Evolutionary conservation across 768 basidiomycete species (phyloP), one percentile per base, ranked within the genome.

Genomic region (Leccinum pellstonianum): DNA sequence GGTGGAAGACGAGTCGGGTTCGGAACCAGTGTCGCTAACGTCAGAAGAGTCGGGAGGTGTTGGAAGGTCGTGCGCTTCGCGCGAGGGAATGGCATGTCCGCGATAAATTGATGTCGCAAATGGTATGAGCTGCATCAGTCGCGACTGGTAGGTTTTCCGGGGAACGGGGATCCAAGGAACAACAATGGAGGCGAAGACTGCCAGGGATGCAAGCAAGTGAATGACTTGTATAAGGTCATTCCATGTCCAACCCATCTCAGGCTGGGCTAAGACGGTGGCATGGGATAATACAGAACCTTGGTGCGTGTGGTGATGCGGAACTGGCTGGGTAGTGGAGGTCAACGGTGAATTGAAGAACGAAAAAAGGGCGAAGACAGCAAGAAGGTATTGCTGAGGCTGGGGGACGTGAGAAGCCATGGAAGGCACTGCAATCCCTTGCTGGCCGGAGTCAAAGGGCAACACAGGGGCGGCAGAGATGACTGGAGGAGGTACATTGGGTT

Each of bases 291-390:
- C 85, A 8, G 78, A 73, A 6, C 89, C 90, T 12, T 82, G 77
- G 60, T 88, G 86, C 0, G 79, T 75, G 54, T 87, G 83, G n/a
- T 62, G 64, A 31, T 71, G 70, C 4, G 71, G 54, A 23, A 69
- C 56, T 10, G 70, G 67, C 29, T 70, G 63, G 1, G 79, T 62
- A 10, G 75, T 73, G 1, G 82, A 77, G 0, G 86, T 80, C 17
- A 90, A 71, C 2, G 88, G 86, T 0, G 87, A 88, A 66, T 90
- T 91, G 78, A 92, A 90, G 75, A 93, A 89, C 0, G 90, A 92
- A 76, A 94, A 91, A 56, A 93, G 79, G 0, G 90, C 89, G 66
- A 93, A 93, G 27, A 85, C 85, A 27, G 90, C 91, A 51, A 94
- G 83, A 54, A 93, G 85, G 71, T 89, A 92, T 62, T 91, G 90